These are phyloP conservation scores for Oryza australiensis DNA, from an alignment of 176 grass and related monocot species.

Conservation along the genomic window DNA sequence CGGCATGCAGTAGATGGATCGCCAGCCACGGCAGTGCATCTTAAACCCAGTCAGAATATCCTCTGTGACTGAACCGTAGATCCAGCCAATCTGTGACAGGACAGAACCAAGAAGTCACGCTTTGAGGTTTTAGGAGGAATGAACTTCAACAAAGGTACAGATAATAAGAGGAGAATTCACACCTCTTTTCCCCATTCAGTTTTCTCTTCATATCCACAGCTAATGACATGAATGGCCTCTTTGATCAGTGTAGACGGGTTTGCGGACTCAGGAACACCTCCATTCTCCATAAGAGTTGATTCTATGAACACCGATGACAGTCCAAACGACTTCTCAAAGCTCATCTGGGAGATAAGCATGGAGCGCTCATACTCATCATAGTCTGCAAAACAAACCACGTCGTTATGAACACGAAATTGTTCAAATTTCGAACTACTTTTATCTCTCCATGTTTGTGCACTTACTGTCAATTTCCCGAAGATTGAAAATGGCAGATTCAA, in stretches of 20 bases:
- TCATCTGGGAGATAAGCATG: conserved; percentile 92
- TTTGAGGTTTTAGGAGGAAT: background rate
- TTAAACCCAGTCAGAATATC: conserved; percentile 91
- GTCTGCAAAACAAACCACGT: conserved; percentile 55
- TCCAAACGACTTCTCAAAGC: conserved; percentile 93
- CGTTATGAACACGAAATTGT: background rate
- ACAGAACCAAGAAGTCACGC: conserved; percentile 20
- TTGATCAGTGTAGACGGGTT: conserved; percentile 83
- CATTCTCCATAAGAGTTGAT: conserved; percentile 97
- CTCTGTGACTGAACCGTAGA: conserved; percentile 98
- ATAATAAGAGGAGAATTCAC: conserved; percentile 3
- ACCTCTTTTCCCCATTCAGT: conserved; percentile 99
- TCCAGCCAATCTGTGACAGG: conserved; percentile 76
- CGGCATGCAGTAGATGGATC: conserved; percentile 98
- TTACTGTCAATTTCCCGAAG: conserved; percentile 95
- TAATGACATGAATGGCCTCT: conserved; percentile 97
- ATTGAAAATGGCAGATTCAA: conserved; percentile 95
- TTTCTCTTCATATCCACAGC: conserved; percentile 98
- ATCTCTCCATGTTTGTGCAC: conserved; percentile 11
- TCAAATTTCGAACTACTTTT: conserved; percentile 20
- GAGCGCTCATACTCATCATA: conserved; percentile 91
- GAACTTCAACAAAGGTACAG: background rate
- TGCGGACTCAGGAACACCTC: conserved; percentile 76
- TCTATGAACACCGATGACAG: conserved; percentile 90
- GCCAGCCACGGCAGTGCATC: conserved; percentile 98